phyloP scores from a whole-genome alignment of 2,329 filamentous ascomycete genomes.

The Microsporum canis region DNA sequence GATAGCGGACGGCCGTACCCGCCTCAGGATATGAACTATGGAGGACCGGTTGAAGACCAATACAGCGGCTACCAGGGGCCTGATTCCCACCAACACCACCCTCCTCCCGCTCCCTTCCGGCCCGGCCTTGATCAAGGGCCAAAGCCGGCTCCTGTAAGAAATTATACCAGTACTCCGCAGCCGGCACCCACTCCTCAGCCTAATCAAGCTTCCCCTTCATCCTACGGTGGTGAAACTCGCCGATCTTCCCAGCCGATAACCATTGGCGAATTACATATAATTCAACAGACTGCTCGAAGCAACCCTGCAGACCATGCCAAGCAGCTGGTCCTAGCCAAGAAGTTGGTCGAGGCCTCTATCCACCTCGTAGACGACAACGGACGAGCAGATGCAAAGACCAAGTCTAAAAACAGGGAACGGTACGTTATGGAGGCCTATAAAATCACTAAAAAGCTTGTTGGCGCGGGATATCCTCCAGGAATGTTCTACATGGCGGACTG shows the following conservation, averaged over 20 bases:
- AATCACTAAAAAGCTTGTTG: slow-evolving; percentile 75
- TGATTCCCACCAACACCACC: slow-evolving; percentile 46
- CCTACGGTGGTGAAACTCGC: neutral
- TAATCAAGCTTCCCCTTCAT: slow-evolving; percentile 2
- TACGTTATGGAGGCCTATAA: slow-evolving; percentile 82
- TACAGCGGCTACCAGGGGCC: slow-evolving; percentile 30
- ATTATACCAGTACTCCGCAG: slow-evolving; percentile 37
- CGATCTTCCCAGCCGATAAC: slow-evolving; percentile 43
- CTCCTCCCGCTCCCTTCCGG: slow-evolving; percentile 38
- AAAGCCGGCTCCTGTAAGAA: slow-evolving; percentile 43
- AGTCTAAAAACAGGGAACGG: slow-evolving; percentile 59
- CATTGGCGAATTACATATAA: slow-evolving; percentile 60
- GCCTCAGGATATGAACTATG: slow-evolving; percentile 11
- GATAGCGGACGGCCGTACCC: neutral
- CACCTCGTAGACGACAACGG: slow-evolving; percentile 66
- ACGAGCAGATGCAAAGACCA: slow-evolving; percentile 54
- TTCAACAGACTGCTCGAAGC: slow-evolving; percentile 57
- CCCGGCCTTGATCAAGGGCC: slow-evolving; percentile 37
- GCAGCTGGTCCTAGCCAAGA: slow-evolving; percentile 66
- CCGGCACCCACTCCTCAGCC: slow-evolving; percentile 24
- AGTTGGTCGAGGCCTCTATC: slow-evolving; percentile 71
- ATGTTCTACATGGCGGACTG: slow-evolving; percentile 93
- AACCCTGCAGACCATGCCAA: slow-evolving; percentile 62
- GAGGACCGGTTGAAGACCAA: slow-evolving; percentile 10
- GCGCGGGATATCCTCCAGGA: slow-evolving; percentile 62